Evolutionary conservation across 305 asterid species (phyloP), one percentile per base, ranked within the genome.

Genomic region (Fraxinus velutina): DNA sequence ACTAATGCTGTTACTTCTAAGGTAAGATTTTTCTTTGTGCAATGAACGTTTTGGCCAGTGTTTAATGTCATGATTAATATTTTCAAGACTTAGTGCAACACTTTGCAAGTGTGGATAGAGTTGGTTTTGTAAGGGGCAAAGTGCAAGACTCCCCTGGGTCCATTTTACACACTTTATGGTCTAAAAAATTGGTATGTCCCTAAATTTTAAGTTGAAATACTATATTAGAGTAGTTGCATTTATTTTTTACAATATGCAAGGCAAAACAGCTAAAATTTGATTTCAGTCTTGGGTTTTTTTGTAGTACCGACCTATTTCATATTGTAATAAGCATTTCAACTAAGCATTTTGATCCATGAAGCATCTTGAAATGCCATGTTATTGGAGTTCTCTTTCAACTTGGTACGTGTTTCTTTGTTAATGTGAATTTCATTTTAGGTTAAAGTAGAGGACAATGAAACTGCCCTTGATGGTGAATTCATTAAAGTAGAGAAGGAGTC

Each of bases 401-500:
- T n/a, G 8, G 64, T 52, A 52, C 64, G 64, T 29, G 37, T 66
- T 66, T 24, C 17, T 27, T 66, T 66, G 73, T 66, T 19, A 21
- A 21, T 21, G 0, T 21, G 27, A 5, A 68, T 62, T 76, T 73
- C 5, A 13, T 76, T 75, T 66, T 91, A 89, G 91, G 62, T 84
- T 52, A 79, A 66, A 36, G 91, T 86, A 71, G 88, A 79, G 22
- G 78, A 73, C 22, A 39, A 76, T 10, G 98, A 91, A 64, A 77
- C 88, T 19, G 75, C 81, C 64, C 83, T 91, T 13, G 98, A 93
- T 39, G 97, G 94, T 7, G 99, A 91, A 76, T 92, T 95, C 88
- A 89, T 95, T 0, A 95, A 93, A 88, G 96, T 95, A 39, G 98
- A 93, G 88, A 95, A 88, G 83, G 97, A 91, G 85, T 68, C 91